A percentile compares a stretch with the other conserved stretches of the same genome.
Evolutionary conservation across 176 grass and related monocot species (phyloP).

Genomic region (Chrysopogon serrulatus): DNA sequence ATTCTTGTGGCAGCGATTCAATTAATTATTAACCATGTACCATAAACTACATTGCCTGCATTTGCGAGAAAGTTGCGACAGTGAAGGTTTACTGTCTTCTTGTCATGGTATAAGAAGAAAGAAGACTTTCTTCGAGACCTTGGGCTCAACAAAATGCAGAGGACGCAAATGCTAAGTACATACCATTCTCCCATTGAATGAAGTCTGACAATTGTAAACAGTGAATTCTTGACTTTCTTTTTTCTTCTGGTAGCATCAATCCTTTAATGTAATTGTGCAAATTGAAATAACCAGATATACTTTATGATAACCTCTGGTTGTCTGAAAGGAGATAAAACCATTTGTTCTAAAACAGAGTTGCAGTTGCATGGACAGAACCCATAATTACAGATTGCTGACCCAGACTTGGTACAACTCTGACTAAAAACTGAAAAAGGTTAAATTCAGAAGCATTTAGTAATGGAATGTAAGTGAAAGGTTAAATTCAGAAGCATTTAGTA

Average conservation of each 20-base stretch:
- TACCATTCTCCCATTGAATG: not conserved
- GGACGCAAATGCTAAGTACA: conserved; percentile 24
- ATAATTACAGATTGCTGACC: not conserved
- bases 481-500: not conserved
- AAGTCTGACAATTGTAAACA: not conserved
- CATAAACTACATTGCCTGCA: not conserved
- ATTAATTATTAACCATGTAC: conserved; percentile 9
- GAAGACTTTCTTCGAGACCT: conserved; percentile 12
- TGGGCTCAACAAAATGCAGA: not conserved
- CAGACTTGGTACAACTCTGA: not conserved
- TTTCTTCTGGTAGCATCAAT: not conserved
- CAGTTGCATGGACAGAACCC: not conserved
- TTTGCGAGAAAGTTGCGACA: conserved; percentile 13
- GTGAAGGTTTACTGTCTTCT: conserved; percentile 1
- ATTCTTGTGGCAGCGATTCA: not conserved
- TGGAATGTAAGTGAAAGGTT: not conserved
- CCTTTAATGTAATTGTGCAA: not conserved
- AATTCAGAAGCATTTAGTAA: not conserved
- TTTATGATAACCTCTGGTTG: not conserved
- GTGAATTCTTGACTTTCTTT: not conserved
- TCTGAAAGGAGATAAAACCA: conserved; percentile 4
- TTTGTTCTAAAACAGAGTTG: not conserved
- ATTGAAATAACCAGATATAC: not conserved
- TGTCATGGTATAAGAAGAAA: conserved; percentile 4
- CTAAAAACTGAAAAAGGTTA: not conserved